Base-by-base conservation (phyloP, 2,329 filamentous ascomycete genomes). In the Ophiostoma australiae region DNA sequence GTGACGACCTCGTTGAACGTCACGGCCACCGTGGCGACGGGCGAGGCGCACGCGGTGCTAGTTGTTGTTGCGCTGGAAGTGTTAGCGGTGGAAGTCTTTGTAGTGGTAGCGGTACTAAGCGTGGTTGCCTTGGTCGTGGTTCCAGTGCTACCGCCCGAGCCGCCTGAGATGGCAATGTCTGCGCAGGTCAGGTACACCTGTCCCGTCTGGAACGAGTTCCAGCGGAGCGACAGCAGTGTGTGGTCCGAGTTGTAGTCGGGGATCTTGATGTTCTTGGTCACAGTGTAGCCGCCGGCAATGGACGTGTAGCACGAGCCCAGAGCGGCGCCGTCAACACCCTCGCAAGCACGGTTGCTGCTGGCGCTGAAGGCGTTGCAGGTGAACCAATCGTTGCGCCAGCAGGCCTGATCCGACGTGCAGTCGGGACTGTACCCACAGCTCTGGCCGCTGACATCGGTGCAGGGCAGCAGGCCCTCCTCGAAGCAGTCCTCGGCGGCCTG, bases 1-100 rank as follows among this genome's bases (percentile, higher is more conserved):
- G 80, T 82, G 31, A 84, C 87, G 1, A 82, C 76, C 73, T 85
- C 86, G 68, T 87, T 81, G 79, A 93, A 92, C 0, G 87, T 87
- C 8, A 93, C 86, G 11, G 72, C 35, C 15, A 73, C 69, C 1
- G 41, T 91, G 87, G 90, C 91, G 76, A 72, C 79, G 1, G 70
- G 58, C n/a, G 70, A 67, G 48, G 70, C 72, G 7, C 69, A 55
- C 11, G 70, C 2, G 4, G 66, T 61, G 27, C 63, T 61, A n/a
- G 69, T 65, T 13, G 66, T 55, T 11, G 48, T 17, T 20, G 69
- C 10, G 20, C 63, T 68, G 13, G 39, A 41, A 23, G 58, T 35
- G 23, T 41, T 35, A 17, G 66, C 31, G 3, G 70, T 70, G 48
- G 48, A 52, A 52, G 17, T n/a, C 48, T 52, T 52, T 20, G 48